phyloP scores from a whole-genome alignment of 148 eudicot species.

The Selenicereus undatus region DNA sequence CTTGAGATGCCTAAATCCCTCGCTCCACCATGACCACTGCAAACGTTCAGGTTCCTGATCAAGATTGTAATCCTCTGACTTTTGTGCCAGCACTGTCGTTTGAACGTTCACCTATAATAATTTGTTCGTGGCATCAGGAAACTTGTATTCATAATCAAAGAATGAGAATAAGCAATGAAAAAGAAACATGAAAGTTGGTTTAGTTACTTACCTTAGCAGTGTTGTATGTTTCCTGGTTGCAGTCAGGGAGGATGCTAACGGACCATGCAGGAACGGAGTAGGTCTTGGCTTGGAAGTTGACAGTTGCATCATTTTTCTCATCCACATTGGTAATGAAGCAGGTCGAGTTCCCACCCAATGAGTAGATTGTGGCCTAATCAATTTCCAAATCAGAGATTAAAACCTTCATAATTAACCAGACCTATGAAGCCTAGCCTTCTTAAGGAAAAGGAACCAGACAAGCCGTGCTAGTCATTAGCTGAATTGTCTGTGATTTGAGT shows the following conservation, averaged over 20 bases:
- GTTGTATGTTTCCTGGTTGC: conserved; percentile 48
- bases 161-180: background rate
- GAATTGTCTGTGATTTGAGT: too few relatives aligned
- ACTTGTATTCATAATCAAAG: background rate
- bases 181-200: background rate
- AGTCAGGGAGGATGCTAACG: conserved; percentile 74
- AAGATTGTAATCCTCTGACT: conserved; percentile 27
- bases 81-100: conserved; percentile 2
- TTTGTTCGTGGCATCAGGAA: background rate
- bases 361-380: conserved; percentile 20
- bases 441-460: too few relatives aligned
- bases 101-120: conserved; percentile 25
- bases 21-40: conserved; percentile 26
- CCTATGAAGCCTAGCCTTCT: too few relatives aligned
- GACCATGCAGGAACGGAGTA: conserved; percentile 76
- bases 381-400: too few relatives aligned
- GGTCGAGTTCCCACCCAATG: background rate
- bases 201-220: conserved; percentile 43
- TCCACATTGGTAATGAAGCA: conserved; percentile 22
- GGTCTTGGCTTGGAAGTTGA: conserved; percentile 37
- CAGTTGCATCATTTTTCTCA: conserved; percentile 32
- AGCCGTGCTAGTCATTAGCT: too few relatives aligned
- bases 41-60: background rate
- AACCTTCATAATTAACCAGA: too few relatives aligned
- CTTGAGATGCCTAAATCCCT: conserved; percentile 25